Evolutionary conservation across 495 filamentous ascomycete genomes (phyloP), one percentile per base, ranked within the genome.

Genomic region (Penicillium pulvis): DNA sequence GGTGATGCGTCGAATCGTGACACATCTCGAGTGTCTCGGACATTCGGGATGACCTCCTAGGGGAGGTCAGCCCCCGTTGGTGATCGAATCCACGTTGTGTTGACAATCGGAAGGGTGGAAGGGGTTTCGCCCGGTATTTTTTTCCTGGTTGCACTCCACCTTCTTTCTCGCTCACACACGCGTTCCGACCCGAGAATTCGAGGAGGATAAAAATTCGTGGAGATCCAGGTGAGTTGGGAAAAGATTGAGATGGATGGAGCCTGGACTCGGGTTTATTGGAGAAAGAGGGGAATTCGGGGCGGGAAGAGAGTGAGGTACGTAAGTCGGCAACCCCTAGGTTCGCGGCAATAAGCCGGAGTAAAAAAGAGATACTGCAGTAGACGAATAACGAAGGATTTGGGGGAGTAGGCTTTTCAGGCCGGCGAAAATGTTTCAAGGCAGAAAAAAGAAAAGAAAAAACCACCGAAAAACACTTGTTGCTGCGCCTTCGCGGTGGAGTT

Each of bases 31-130:
- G 54, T 64, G 59, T 66, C 45, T 59, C 59, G 55, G 65, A 56
- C 69, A 62, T 66, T 57, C 63, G 66, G 74, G 72, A 76, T 75
- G 74, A 78, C 75, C 75, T 75, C 75, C 75, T 70, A 55, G 72
- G 74, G 72, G 75, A 76, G 75, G 75, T 74, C 75, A 76, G 69
- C 71, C 74, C 74, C 75, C 73, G 71, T 67, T 59, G 51, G 65
- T 61, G 56, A 65, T 72, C 70, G 64, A 73, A 76, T 76, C 75
- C 75, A 75, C 75, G 71, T 73, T 78, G 73, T 70, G 53, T 69
- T 63, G 62, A 51, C 59, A 63, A 63, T 61, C 36, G 36, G 58
- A 54, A 51, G 56, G 41, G 51, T 58, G 23, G 56, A 45, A 58
- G 53, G 50, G 51, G 46, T 24, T 49, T n/a, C 16, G 46, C 23